Base-by-base conservation (phyloP, 805 yeast genomes). In the Teunomyces cretensis region DNA sequence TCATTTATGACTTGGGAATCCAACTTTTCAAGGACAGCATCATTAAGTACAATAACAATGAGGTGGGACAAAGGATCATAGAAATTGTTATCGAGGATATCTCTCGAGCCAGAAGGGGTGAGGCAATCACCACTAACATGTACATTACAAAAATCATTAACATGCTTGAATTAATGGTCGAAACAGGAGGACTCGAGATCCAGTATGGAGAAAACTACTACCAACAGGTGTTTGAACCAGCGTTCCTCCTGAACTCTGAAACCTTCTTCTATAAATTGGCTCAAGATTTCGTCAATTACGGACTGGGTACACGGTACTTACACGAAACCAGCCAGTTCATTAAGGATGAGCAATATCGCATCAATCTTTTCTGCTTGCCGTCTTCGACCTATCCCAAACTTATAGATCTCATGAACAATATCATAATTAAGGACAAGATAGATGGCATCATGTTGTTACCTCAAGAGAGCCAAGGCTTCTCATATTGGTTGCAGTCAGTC, bases 1-100 rank as follows among this genome's bases (percentile, higher is more conserved):
- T 83, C 46, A 74, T 85, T 2, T 84, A 83, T 57, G 96, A 90
- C 57, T 72, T 83, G 39, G 95, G 96, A 0, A 70, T 89, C 17
- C 76, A 75, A 27, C 61, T 83, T 7, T 90, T 88, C 60, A 77
- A 85, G 47, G 83, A 80, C 31, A 67, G 72, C 19, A 72, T 89
- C 6, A 64, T 90, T 30, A 75, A 77, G 47, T 65, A 69, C 39
- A 67, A 80, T 30, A 57, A 73, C 40, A 68, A 74, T 43, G 69
- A 70, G 33, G 69, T 88, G 12, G 88, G 88, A 1, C 50, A 59
- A 4, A 64, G 67, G 27, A 61, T 86, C 43, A 76, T 79, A 39
- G 57, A 65, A 4, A 69, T 78, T 8, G 61, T 86, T 2, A 64
- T 85, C 14, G 70, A 70, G 6, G 84, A 84, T 51, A 76, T 86